A percentile compares a stretch with the other conserved stretches of the same genome.
These are phyloP conservation scores for Fusarium sp. DNA, from an alignment of 2,329 filamentous ascomycete genomes.

Conservation along the genomic window DNA sequence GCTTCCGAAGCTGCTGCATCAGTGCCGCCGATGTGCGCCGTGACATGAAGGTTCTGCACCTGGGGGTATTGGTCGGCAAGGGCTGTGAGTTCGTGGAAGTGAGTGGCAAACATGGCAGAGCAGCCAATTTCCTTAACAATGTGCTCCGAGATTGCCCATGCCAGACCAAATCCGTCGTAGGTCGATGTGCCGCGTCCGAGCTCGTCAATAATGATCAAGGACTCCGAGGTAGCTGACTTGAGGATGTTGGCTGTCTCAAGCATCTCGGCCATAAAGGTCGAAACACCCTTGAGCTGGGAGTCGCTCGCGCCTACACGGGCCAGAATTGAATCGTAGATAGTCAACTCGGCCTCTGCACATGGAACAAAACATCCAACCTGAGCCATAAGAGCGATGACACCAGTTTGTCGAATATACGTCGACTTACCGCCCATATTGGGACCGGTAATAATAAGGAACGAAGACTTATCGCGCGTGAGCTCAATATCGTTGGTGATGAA, in stretches of 20 bases:
- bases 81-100: constrained; percentile 97
- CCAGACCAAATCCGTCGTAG: constrained; percentile 98
- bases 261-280: constrained; percentile 99
- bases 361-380: constrained; percentile 97
- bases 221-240: constrained; percentile 94
- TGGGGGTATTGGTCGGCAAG: constrained; percentile 87
- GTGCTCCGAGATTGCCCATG: constrained; percentile 98
- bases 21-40: constrained; percentile 83
- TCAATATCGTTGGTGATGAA: constrained; percentile 98
- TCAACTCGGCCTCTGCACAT: constrained; percentile 88
- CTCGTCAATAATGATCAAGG: constrained; percentile 98
- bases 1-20: constrained; percentile 51
- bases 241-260: constrained; percentile 98
- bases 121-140: constrained; percentile 96
- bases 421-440: constrained; percentile 99
- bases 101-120: constrained; percentile 94
- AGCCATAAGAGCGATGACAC: constrained; percentile 96
- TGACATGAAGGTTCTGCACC: constrained; percentile 93
- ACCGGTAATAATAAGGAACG: constrained; percentile 96
- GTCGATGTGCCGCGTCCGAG: constrained; percentile 96
- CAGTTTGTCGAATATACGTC: constrained; percentile 97
- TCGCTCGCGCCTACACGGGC: constrained; percentile 96
- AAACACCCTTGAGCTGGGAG: constrained; percentile 96
- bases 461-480: constrained; percentile 80
- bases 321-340: constrained; percentile 96